phyloP scores from a whole-genome alignment of 345 rosid species.

The Euphorbia lathyris region DNA sequence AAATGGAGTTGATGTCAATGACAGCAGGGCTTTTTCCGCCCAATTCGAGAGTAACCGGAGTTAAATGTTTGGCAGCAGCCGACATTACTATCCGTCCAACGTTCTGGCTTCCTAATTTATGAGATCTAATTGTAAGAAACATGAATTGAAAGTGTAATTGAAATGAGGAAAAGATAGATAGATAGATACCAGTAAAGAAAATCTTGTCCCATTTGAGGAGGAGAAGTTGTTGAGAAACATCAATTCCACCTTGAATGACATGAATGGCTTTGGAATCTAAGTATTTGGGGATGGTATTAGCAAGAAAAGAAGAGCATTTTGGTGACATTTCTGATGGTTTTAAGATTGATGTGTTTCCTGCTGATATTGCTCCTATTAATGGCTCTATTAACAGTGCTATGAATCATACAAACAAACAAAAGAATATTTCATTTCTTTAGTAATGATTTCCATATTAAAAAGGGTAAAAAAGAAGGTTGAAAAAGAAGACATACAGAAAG shows the following conservation, averaged over 20 bases:
- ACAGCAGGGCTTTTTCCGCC: conserved; percentile 87
- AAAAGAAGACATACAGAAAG: conserved; percentile 50
- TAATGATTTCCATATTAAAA: too few relatives aligned
- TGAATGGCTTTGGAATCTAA: conserved; percentile 67
- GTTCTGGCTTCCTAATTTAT: conserved; percentile 55
- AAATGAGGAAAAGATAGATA: too few relatives aligned
- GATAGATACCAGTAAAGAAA: conserved; percentile 70
- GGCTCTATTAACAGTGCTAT: conserved; percentile 79
- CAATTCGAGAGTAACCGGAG: conserved; percentile 84
- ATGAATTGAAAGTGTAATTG: not conserved
- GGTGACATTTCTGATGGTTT: conserved; percentile 80
- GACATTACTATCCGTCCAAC: conserved; percentile 65
- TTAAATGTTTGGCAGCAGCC: conserved; percentile 79
- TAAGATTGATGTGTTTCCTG: conserved; percentile 75
- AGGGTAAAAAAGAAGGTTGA: too few relatives aligned
- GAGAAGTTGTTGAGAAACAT: conserved; percentile 51
- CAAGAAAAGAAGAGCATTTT: conserved; percentile 53
- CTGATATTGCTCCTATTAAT: conserved; percentile 80
- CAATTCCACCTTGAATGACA: conserved; percentile 63
- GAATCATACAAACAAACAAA: conserved; percentile 12
- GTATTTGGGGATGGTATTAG: conserved; percentile 51
- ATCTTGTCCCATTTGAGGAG: conserved; percentile 84
- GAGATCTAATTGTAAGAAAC: not conserved
- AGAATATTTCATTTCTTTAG: not conserved
- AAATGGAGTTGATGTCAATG: conserved; percentile 44